phyloP scores from a whole-genome alignment of 179 eudicot genomes.

The Pouteria campechiana region DNA sequence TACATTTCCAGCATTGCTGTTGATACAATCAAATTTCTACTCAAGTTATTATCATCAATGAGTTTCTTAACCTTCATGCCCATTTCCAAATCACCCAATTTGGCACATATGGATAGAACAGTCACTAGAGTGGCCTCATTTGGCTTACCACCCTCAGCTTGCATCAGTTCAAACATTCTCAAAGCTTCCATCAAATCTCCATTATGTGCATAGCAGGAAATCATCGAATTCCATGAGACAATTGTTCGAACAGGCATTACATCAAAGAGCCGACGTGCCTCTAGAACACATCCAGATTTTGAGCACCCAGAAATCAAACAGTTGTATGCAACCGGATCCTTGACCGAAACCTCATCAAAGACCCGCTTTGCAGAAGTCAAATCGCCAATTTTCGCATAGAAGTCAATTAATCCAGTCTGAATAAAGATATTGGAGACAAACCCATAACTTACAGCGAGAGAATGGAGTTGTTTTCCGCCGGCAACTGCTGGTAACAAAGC shows the following conservation, averaged over 20 bases:
- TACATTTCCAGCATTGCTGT: slow-evolving; percentile 60
- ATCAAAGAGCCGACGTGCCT: slow-evolving; percentile 41
- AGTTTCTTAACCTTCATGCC: slow-evolving; percentile 33
- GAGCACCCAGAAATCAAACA: slow-evolving; percentile 47
- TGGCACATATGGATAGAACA: slow-evolving; percentile 45
- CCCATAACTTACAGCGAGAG: slow-evolving; percentile 30
- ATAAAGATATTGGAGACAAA: slow-evolving; percentile 27
- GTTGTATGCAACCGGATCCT: slow-evolving; percentile 37
- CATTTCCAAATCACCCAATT: slow-evolving; percentile 32
- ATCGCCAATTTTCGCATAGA: slow-evolving; percentile 44
- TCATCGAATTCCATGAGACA: slow-evolving; percentile 53
- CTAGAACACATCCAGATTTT: slow-evolving; percentile 25
- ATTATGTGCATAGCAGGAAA: slow-evolving; percentile 36
- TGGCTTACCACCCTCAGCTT: slow-evolving; percentile 17
- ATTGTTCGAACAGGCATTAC: slow-evolving; percentile 35
- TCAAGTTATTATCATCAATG: slow-evolving; percentile 32
- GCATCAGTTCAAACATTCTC: slow-evolving; percentile 40
- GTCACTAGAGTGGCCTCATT: slow-evolving; percentile 36
- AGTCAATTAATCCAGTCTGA: slow-evolving; percentile 46
- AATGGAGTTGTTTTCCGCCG: slow-evolving; percentile 41
- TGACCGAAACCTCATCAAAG: slow-evolving; percentile 33
- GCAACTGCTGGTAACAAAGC: slow-evolving; percentile 21
- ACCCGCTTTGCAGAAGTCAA: slow-evolving; percentile 31
- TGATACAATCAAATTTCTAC: slow-evolving; percentile 33
- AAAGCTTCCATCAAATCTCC: slow-evolving; percentile 33